Conservation (phyloP, 1,139 yeast species). For the Lodderomyces elongisporus region DNA sequence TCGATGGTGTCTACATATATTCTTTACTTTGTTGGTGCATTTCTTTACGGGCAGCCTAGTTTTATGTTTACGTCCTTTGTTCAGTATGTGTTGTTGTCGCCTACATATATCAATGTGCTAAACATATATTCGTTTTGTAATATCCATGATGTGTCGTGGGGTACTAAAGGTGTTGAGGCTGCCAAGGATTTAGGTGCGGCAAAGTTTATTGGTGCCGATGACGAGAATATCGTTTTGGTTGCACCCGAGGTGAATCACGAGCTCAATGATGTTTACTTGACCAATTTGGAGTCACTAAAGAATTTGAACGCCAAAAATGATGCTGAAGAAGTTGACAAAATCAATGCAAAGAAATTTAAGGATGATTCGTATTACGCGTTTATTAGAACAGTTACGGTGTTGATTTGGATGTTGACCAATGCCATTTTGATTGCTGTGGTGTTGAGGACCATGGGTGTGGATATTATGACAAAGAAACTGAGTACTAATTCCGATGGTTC, state of each 20-base stretch:
- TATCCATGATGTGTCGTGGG: constrained; percentile 85
- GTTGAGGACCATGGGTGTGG: constrained; percentile 39
- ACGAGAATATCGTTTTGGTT: constrained; percentile 65
- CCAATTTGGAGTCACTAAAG: constrained; percentile 45
- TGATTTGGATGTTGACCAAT: constrained; percentile 44
- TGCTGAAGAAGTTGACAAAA: constrained; percentile 13
- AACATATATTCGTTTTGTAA: constrained; percentile 83
- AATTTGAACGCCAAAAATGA: constrained; percentile 19
- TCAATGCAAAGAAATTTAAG: constrained; percentile 20
- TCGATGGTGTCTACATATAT: constrained; percentile 82
- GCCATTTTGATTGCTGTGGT: constrained; percentile 40
- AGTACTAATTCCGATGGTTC: constrained; percentile 24
- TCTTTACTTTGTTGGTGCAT: constrained; percentile 71
- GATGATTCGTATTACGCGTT: constrained; percentile 44
- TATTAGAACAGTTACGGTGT: constrained; percentile 42
- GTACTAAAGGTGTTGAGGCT: constrained; percentile 68
- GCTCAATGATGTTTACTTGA: constrained; percentile 54
- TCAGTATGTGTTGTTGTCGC: constrained; percentile 68
- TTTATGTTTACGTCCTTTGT: constrained; percentile 70
- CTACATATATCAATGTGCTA: constrained; percentile 71
- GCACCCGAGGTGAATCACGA: constrained; percentile 58
- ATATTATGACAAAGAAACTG: constrained; percentile 19
- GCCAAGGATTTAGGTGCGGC: constrained; percentile 71
- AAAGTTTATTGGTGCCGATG: constrained; percentile 39
- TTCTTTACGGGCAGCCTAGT: constrained; percentile 71